Evolutionary conservation across 805 yeast species (phyloP), one percentile per base, ranked within the genome.

Genomic region (Wickerhamiella siamensis): DNA sequence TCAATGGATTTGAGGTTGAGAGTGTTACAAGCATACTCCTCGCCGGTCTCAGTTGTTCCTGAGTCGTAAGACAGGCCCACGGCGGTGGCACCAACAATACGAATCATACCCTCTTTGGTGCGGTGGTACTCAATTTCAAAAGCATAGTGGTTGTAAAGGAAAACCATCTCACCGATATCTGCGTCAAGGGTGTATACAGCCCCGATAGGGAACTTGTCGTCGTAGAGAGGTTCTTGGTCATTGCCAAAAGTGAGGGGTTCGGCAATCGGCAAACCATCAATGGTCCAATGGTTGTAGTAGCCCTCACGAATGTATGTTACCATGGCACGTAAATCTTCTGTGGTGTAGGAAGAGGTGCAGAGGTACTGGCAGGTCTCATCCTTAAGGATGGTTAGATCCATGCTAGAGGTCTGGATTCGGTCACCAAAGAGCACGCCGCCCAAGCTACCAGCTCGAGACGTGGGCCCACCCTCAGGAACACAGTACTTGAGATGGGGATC

Each of bases 371-470:
- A 91, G 4, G 69, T 59, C 54, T 71, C 70, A 47, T 82, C 73
- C 57, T 81, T 71, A 48, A 81, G 68, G 94, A 91, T 82, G 31
- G 73, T 68, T 47, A 91, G 64, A 40, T 78, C 74, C 55, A 83
- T 84, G 4, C 97, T 96, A 8, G 97, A 86, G 55, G 83, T 78
- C 67, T 82, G 86, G 48, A 91, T 86, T 58, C 98, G 71, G 62
- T 91, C 98, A 49, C 98, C 98, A 59, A 91, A 86, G 44, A 91
- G 71, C 50, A 91, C 79, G 2, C 96, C 79, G 6, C 98, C 98
- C 41, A 91, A 69, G 9, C 93, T 79, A 62, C 86, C 97, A 48
- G 83, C 75, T 58, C 84, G 94, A 52, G 79, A 79, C 43, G 53
- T 39, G 24, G 58, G 75, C 1, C 83, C 84, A 21, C 64, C 75